These are phyloP conservation scores for Pseudofabraea citricarpa DNA, from an alignment of 2,329 filamentous ascomycete species.

Conservation along the genomic window DNA sequence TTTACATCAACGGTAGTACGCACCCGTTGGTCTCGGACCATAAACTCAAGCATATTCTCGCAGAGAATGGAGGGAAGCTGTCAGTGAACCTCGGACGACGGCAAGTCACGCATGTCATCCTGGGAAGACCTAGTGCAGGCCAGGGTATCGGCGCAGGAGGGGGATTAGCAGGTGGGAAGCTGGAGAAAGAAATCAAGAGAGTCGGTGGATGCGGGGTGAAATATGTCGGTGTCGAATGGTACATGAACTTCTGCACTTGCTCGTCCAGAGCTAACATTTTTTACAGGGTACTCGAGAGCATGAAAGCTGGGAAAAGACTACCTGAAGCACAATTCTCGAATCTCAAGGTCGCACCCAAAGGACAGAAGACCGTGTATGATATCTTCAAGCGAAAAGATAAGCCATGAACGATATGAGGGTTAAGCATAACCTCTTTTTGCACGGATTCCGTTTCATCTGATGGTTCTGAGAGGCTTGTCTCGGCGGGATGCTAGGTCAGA, in stretches of 20 bases:
- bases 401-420: too few species aligned
- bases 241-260: constrained; percentile 19
- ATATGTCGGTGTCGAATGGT: constrained; percentile 81
- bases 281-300: constrained; percentile 72
- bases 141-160: constrained; percentile 58
- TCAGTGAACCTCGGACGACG: constrained; percentile 67
- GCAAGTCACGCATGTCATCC: constrained; percentile 79
- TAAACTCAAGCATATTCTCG: constrained; percentile 73
- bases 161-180: constrained; percentile 70
- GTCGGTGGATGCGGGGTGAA: constrained; percentile 66
- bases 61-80: constrained; percentile 66
- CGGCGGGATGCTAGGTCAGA: too few species aligned
- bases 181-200: constrained; percentile 72
- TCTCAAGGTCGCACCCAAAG: constrained; percentile 54
- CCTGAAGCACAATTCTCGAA: constrained; percentile 68
- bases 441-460: too few species aligned
- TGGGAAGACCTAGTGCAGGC: constrained; percentile 53
- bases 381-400: constrained; percentile 33
- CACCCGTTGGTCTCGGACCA: constrained; percentile 79
- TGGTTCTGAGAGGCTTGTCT: not conserved
- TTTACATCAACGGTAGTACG: constrained; percentile 88
- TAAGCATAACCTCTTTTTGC: too few species aligned
- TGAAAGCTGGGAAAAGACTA: constrained; percentile 69
- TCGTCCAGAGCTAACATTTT: constrained; percentile 1
- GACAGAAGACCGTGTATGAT: constrained; percentile 60